phyloP scores from a whole-genome alignment of 129 eudicot species.

The Scalesia atractyloides region DNA sequence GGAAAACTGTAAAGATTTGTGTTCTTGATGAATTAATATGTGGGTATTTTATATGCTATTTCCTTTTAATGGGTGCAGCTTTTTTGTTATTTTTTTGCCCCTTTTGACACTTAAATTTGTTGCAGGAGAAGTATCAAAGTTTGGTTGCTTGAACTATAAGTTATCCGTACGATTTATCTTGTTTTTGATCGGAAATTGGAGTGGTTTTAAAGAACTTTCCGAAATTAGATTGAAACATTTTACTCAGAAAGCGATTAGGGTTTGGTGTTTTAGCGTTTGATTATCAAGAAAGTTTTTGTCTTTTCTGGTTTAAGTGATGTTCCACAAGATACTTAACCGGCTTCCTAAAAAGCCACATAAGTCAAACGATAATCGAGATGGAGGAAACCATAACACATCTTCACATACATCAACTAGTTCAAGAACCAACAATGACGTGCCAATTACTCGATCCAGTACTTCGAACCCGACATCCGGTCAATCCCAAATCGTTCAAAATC shows the following conservation, averaged over 20 bases:
- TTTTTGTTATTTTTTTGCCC: background rate
- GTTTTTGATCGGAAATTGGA: slow-evolving; percentile 8
- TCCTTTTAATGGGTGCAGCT: background rate
- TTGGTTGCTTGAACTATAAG: slow-evolving; percentile 15
- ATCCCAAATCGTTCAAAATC: slow-evolving; percentile 21
- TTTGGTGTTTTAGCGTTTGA: slow-evolving; percentile 8
- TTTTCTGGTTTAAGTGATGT: slow-evolving; percentile 44
- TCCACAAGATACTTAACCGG: slow-evolving; percentile 59
- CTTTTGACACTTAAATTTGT: slow-evolving; percentile 14
- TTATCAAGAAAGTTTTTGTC: slow-evolving; percentile 15
- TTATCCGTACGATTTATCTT: slow-evolving; percentile 18
- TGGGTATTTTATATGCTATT: background rate
- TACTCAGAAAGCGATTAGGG: slow-evolving; percentile 12
- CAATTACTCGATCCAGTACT: slow-evolving; percentile 24
- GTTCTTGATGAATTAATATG: slow-evolving; percentile 7
- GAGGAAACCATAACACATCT: slow-evolving; percentile 41
- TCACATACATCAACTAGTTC: slow-evolving; percentile 51
- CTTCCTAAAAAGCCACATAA: slow-evolving; percentile 62
- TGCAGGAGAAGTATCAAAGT: slow-evolving; percentile 31
- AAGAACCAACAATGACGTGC: slow-evolving; percentile 31
- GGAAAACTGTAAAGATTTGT: slow-evolving; percentile 8
- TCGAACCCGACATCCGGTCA: slow-evolving; percentile 32
- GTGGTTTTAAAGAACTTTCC: slow-evolving; percentile 13
- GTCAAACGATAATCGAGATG: slow-evolving; percentile 54
- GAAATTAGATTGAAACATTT: slow-evolving; percentile 20